A percentile compares a stretch with the other conserved stretches of the same genome.
Conservation (phyloP, 1,284 basidiomycete genomes). For the Leucoagaricus sp. region DNA sequence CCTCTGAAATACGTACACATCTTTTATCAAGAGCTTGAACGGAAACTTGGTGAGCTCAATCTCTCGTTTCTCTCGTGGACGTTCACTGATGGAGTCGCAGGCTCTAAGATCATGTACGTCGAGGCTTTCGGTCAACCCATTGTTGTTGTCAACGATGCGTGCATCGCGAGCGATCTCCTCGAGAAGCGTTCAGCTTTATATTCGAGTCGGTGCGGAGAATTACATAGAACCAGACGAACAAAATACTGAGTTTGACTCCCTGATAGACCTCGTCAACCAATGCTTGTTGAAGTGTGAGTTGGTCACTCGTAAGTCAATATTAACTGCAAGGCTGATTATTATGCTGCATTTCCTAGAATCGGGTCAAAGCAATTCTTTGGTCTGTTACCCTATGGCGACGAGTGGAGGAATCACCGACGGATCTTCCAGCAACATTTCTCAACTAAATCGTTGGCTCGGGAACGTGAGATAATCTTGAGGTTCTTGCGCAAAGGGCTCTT, state of each 20-base stretch:
- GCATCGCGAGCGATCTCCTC: conserved; percentile 7
- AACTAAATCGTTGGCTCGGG: neutral
- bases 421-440: conserved; percentile 21
- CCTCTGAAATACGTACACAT: neutral
- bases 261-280: neutral
- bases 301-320: no score
- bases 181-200: conserved; percentile 10
- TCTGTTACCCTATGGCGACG: conserved; percentile 18
- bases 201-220: neutral
- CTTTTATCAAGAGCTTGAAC: neutral
- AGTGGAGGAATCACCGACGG: conserved; percentile 21
- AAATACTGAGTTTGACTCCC: neutral
- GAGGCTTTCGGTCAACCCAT: conserved; percentile 11
- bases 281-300: conserved; percentile 5
- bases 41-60: conserved; percentile 9
- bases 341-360: neutral
- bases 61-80: no score
- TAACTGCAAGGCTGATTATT: no score
- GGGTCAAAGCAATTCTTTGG: conserved; percentile 6
- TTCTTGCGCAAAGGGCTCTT: conserved; percentile 16
- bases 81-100: neutral
- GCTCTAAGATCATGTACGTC: conserved; percentile 7
- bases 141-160: conserved; percentile 12
- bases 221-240: no score
- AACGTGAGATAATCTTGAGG: conserved; percentile 7